Evolutionary conservation across 1,139 yeast genomes (phyloP).

Genomic region (Saccharomyces hybrid): DNA sequence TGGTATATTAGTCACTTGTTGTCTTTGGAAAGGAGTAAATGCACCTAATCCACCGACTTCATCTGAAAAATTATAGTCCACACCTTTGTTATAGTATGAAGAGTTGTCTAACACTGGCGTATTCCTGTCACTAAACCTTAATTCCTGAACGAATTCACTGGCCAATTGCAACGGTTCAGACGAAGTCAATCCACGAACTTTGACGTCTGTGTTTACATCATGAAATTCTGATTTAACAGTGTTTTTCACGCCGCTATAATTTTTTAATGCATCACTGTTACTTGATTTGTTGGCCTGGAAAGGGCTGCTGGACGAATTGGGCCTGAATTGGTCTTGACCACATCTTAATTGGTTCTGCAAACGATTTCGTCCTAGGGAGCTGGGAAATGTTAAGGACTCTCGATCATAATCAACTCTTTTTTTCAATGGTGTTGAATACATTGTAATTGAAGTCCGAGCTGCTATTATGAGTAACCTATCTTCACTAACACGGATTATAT

Average conservation of each 20-base stretch:
- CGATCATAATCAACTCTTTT: slow-evolving; percentile 3
- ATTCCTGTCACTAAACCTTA: slow-evolving; percentile 34
- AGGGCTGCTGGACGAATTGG: not conserved
- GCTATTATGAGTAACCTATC: not conserved
- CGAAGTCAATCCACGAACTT: slow-evolving; percentile 22
- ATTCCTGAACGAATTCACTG: slow-evolving; percentile 35
- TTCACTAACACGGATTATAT: not conserved
- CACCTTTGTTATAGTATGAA: slow-evolving; percentile 36
- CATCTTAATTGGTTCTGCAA: not conserved
- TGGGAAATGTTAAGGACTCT: slow-evolving; percentile 2
- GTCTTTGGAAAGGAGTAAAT: slow-evolving; percentile 73
- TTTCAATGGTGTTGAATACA: slow-evolving; percentile 5
- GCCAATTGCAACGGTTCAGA: slow-evolving; percentile 35
- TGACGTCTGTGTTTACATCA: slow-evolving; percentile 13
- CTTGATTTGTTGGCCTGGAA: not conserved
- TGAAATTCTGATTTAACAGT: not conserved
- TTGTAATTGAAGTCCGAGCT: not conserved
- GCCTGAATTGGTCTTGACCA: not conserved
- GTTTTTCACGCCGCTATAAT: not conserved
- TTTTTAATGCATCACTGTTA: not conserved
- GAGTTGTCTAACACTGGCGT: slow-evolving; percentile 38
- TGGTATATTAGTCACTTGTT: slow-evolving; percentile 65
- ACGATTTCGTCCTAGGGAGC: not conserved
- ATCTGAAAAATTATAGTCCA: slow-evolving; percentile 35
- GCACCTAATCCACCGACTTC: slow-evolving; percentile 37